Evolutionary conservation across 495 filamentous ascomycete genomes (phyloP).

Genomic region (Penicillium lividum): DNA sequence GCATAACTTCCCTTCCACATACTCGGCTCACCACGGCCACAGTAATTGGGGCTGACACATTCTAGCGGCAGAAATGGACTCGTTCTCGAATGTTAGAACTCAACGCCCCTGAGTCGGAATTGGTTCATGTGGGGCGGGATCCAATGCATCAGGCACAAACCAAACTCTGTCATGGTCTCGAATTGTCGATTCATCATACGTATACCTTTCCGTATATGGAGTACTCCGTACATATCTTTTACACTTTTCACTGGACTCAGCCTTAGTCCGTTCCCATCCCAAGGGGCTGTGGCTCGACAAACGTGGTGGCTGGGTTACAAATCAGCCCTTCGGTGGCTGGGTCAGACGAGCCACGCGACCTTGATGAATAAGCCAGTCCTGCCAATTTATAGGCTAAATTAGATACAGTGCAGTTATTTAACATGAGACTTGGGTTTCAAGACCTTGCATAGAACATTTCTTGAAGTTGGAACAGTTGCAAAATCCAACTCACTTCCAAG

Average conservation of each 20-base stretch:
- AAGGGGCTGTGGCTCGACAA: too few relatives aligned
- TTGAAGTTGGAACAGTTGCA: too few relatives aligned
- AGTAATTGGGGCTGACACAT: background rate
- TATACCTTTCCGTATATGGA: background rate
- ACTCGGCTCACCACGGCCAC: background rate
- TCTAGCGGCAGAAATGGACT: constrained; percentile 1
- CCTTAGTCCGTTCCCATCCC: too few relatives aligned
- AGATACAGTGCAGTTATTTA: too few relatives aligned
- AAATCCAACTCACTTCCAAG: too few relatives aligned
- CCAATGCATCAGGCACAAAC: constrained; percentile 1
- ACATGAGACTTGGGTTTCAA: too few relatives aligned
- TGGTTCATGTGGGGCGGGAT: constrained; percentile 1
- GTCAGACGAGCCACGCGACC: too few relatives aligned
- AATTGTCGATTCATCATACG: background rate
- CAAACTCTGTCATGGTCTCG: constrained; percentile 4
- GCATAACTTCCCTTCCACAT: background rate
- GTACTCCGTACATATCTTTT: background rate
- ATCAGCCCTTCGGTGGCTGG: background rate
- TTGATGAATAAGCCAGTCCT: too few relatives aligned
- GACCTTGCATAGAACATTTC: too few relatives aligned
- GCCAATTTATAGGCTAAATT: too few relatives aligned
- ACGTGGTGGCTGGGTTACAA: background rate
- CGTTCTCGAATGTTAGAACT: constrained; percentile 8
- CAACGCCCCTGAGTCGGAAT: constrained; percentile 1
- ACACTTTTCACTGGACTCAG: too few relatives aligned